phyloP scores from a whole-genome alignment of 495 filamentous ascomycete genomes.

The Xylaria longipes region DNA sequence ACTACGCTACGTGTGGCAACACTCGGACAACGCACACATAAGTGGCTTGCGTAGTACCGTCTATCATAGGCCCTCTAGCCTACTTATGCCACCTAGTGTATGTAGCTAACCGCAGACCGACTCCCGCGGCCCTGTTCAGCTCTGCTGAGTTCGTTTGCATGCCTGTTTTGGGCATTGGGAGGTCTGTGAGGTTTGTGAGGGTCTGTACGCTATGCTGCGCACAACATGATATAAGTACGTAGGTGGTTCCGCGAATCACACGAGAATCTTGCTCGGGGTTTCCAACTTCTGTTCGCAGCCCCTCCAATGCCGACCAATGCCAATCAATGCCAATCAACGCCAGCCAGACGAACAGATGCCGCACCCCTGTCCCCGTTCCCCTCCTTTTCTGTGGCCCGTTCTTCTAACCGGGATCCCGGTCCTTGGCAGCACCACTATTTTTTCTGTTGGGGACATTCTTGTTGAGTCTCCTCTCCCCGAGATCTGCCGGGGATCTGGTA shows the following conservation, averaged over 20 bases:
- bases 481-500: conserved; percentile 8
- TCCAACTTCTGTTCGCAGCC: background rate
- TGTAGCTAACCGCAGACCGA: background rate
- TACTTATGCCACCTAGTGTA: background rate
- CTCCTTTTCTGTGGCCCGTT: background rate
- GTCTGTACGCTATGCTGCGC: background rate
- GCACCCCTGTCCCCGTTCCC: background rate
- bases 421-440: conserved; percentile 14
- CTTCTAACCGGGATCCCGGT: background rate
- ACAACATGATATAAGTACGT: background rate
- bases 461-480: conserved; percentile 13
- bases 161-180: background rate
- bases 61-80: background rate
- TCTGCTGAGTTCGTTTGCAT: background rate
- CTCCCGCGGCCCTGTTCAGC: background rate
- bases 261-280: background rate
- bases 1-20: background rate
- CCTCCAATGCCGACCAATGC: background rate
- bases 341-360: background rate
- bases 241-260: background rate
- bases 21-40: conserved; percentile 8
- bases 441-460: conserved; percentile 29
- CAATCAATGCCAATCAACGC: too few relatives aligned
- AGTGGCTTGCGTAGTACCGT: conserved; percentile 1
- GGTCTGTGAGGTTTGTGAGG: background rate